Evolutionary conservation across 2,329 filamentous ascomycete genomes (phyloP), one percentile per base, ranked within the genome.

Genomic region (Neofusicoccum ribis): DNA sequence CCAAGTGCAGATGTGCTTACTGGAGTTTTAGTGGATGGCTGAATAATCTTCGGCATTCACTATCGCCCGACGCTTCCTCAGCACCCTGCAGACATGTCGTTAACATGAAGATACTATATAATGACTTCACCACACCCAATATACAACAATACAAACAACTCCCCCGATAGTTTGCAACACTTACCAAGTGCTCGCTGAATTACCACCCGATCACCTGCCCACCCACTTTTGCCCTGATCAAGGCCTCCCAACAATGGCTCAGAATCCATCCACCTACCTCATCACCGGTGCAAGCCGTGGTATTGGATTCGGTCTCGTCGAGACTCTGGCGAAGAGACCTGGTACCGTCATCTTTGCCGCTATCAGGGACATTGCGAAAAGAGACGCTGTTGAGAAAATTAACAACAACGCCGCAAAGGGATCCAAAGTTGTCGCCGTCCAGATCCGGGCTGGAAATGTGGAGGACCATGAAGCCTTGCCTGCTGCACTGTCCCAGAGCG

Each of bases 361-460:
- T 27, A 47, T 60, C 56, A 20, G 56, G 17, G 56, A 60, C 43
- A 60, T 60, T 43, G n/a, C n/a, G 15, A 60, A 47, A n/a, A 47
- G 9, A 15, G 56, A 60, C 8, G 31, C n/a, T 12, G 56, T 60
- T 8, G 56, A 60, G 44, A 36, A n/a, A 5, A 4, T 60, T 31
- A 60, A 60, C 43, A 43, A 27, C 43, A 60, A 60, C 37, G 56
- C 56, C 31, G 56, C 27, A n/a, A 12, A 60, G 37, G 56, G 56
- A n/a, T 47, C 56, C 27, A 60, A 49, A 27, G 43, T 60, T 6
- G 31, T 60, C 5, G 56, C 56, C 43, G 31, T 47, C n/a, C 56
- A 60, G 8, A 47, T 60, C 17, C 56, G 56, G 17, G 56, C 43
- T 8, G 41, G 27, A 20, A 37, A 60, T 15, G 4, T 14, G 11